Evolutionary conservation across 352 stramenopile genomes (phyloP).

Genomic region (Globisporangium recalcitrans): DNA sequence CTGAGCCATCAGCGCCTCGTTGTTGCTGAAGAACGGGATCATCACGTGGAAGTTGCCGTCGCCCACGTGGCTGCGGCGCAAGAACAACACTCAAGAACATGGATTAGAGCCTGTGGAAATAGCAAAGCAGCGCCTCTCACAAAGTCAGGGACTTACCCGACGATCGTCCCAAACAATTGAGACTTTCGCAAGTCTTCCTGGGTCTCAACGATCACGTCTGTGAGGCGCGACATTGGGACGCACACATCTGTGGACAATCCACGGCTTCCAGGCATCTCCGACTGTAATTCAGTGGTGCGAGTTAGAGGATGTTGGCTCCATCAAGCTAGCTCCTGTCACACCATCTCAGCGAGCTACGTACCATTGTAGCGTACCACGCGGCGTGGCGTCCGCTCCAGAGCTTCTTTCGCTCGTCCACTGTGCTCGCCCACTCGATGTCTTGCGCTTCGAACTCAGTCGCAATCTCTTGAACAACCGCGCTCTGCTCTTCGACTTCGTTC

Average conservation of each 20-base stretch:
- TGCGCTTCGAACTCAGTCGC: conserved; percentile 79
- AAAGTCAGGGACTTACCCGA: conserved; percentile 42
- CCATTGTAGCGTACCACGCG: conserved; percentile 83
- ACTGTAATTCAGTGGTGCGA: conserved; percentile 22
- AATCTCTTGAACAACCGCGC: conserved; percentile 78
- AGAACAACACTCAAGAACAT: background rate
- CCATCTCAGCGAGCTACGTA: conserved; percentile 20
- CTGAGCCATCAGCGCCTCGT: conserved; percentile 81
- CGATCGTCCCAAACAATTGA: conserved; percentile 89
- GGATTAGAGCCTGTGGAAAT: conserved; percentile 3
- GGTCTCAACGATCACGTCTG: conserved; percentile 91
- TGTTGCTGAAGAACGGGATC: conserved; percentile 86
- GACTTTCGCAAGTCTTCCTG: conserved; percentile 87
- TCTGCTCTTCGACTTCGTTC: conserved; percentile 86
- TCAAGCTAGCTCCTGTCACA: background rate
- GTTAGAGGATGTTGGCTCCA: background rate
- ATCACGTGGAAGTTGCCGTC: conserved; percentile 99
- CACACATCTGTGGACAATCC: conserved; percentile 94
- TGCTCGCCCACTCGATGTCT: conserved; percentile 75
- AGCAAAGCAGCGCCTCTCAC: background rate
- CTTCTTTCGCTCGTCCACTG: conserved; percentile 71
- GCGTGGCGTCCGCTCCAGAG: conserved; percentile 81
- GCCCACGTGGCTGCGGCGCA: conserved; percentile 63
- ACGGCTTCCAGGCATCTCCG: conserved; percentile 72
- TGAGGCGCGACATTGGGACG: conserved; percentile 93